These are phyloP conservation scores for Xylaria bambusicola DNA, from an alignment of 495 filamentous ascomycete genomes.

Conservation along the genomic window DNA sequence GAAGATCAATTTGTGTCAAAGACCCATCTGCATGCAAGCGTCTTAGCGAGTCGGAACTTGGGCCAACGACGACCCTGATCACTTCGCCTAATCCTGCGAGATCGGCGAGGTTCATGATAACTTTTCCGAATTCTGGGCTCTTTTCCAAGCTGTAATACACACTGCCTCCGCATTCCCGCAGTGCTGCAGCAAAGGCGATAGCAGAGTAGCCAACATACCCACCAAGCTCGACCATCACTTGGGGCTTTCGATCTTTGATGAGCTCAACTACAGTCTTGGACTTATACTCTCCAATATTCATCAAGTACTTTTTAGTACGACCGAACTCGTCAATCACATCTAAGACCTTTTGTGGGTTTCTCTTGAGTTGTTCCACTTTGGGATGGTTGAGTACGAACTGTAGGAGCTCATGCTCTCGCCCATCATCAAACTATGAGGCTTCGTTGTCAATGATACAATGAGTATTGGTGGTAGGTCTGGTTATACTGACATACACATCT, in stretches of 20 bases:
- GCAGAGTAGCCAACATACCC: slow-evolving; percentile 82
- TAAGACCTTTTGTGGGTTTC: slow-evolving; percentile 64
- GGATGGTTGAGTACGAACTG: slow-evolving; percentile 65
- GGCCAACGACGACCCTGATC: slow-evolving; percentile 67
- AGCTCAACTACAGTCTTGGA: slow-evolving; percentile 65
- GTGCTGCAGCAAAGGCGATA: slow-evolving; percentile 66
- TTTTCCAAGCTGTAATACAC: slow-evolving; percentile 67
- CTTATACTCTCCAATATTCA: slow-evolving; percentile 78
- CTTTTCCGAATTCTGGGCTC: slow-evolving; percentile 66
- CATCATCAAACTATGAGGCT: slow-evolving; percentile 59
- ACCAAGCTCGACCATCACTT: slow-evolving; percentile 75
- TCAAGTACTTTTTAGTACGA: slow-evolving; percentile 64
- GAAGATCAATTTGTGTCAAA: slow-evolving; percentile 60
- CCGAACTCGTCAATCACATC: slow-evolving; percentile 72
- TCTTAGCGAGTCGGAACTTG: slow-evolving; percentile 60
- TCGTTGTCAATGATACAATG: neutral
- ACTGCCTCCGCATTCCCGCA: slow-evolving; percentile 59
- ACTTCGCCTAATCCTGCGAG: slow-evolving; percentile 67
- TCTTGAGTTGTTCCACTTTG: slow-evolving; percentile 55
- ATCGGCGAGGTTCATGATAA: slow-evolving; percentile 62
- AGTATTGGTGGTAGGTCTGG: neutral
- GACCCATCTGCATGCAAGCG: slow-evolving; percentile 53
- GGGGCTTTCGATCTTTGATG: slow-evolving; percentile 64
- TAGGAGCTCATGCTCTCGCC: slow-evolving; percentile 72
- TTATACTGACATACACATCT: slow-evolving; percentile 26